Base-by-base conservation (phyloP, 108 stramenopile species). In the Licmophora abbreviata region DNA sequence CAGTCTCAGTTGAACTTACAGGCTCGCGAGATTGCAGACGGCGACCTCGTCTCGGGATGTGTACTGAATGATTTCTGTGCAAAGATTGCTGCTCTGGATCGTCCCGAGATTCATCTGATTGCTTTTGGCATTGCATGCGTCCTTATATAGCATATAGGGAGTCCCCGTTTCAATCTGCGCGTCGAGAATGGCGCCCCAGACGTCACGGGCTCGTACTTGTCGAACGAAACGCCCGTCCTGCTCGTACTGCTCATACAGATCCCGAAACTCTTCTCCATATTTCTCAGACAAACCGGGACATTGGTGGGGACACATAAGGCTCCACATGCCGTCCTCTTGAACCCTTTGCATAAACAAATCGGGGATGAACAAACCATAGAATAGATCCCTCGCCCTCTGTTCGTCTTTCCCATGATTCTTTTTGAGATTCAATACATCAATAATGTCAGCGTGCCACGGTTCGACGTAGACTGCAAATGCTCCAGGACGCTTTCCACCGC, bases 361-460 rank as follows among this genome's bases (percentile, higher is more conserved):
- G 0, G 92, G 86, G 34, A 95, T 85, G 93, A 94, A 98, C n/a
- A 98, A 60, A 35, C 88, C 97, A 53, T 96, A 96, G 57, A 98
- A 98, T 17, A 98, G 69, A 60, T 98, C 95, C 6, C 95, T 67
- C 5, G 97, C 95, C 21, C 97, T 73, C 44, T 94, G 85, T 56
- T 88, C 81, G 66, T 98, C 97, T 50, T 96, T 95, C 7, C 97
- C 97, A 56, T 94, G 94, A 74, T 98, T 98, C 76, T 95, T 95
- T 54, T 85, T 88, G 36, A 98, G 61, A 64, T 96, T 94, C 20
- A 98, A 59, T 25, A 93, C 89, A 49, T 95, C 91, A 43, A 90
- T 68, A 48, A 98, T 76, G 56, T 98, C 97, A 1, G 94, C 89
- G 65, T 98, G 97, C 94, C 95, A 96, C 9, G 97, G 97, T 59